Evolutionary conservation across 225 moss, liverwort and hornwort genomes (phyloP), one percentile per base, ranked within the genome.

Genomic region (Straminergon stramineum): DNA sequence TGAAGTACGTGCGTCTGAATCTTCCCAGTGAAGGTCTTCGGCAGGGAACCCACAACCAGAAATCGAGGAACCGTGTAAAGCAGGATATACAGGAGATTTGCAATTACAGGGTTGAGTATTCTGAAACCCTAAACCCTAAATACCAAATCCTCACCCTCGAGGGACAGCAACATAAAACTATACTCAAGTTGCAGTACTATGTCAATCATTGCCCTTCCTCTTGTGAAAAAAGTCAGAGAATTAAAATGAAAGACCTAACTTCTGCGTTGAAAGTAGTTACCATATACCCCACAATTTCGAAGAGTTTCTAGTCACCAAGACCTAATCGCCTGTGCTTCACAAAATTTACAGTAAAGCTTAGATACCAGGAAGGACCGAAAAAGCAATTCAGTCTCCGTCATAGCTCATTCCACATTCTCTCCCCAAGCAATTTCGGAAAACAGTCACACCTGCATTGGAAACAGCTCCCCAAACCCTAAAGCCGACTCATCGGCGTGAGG

Each of bases 401-500:
- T 26, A 37, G 69, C 62, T 53, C 65, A 18, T 15, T 63, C 56
- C 74, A 34, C 52, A 88, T 51, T 75, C 48, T 51, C 62, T 75
- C 39, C 41, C 27, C 79, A 66, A 84, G 57, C 48, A 63, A 45
- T 24, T 53, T 19, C 65, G 69, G 68, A 68, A 68, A 71, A 28
- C 37, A 55, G 56, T 69, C 63, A 57, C 62, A 7, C 39, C 60
- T 70, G 79, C 32, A 65, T 57, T 34, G 82, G 79, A 64, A 37
- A 55, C 28, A 45, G 35, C 32, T 53, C 53, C 55, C 8, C 53
- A 61, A 87, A 31, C 79, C 76, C 64, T 85, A 93, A 9, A 94
- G 90, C 6, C 94, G 89, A 86, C 94, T 92, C 82, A 62, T 81
- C 5, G 82, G 79, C 60, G 84, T 7, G 61, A 93, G 87, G 87